A percentile compares a stretch with the other conserved stretches of the same genome.
Conservation (phyloP, 768 basidiomycete species). For the Lentinula aciculospora region DNA sequence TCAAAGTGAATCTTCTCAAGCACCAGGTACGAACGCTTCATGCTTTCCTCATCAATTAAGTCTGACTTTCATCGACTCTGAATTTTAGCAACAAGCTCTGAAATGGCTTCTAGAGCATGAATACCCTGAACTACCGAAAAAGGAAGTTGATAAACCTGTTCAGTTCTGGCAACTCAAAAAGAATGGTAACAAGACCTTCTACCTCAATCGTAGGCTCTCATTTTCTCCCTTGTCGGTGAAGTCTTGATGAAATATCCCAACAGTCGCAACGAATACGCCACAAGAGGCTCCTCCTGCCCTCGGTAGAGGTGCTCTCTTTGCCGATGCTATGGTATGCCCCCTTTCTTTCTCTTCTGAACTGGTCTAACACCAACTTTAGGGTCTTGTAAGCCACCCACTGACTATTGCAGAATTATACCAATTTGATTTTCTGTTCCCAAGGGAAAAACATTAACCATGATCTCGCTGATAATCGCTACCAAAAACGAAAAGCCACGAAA, state of each 20-base stretch:
- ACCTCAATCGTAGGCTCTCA: constrained; percentile 53
- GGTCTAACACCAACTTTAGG: background rate
- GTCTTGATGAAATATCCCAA: background rate
- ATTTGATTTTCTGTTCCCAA: constrained; percentile 18
- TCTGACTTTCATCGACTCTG: background rate
- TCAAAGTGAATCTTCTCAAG: constrained; percentile 69
- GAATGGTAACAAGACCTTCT: constrained; percentile 52
- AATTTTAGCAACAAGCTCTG: constrained; percentile 65
- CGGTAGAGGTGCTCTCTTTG: constrained; percentile 82
- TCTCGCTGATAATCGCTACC: constrained; percentile 76
- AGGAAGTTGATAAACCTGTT: constrained; percentile 63
- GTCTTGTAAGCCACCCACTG: background rate
- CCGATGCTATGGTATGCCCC: constrained; percentile 74
- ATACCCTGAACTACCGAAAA: constrained; percentile 68
- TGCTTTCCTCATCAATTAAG: background rate
- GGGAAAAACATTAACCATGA: constrained; percentile 91
- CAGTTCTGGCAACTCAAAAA: constrained; percentile 85
- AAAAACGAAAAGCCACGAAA: constrained; percentile 52
- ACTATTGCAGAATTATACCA: background rate
- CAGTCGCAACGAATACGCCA: constrained; percentile 80
- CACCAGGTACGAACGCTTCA: constrained; percentile 57
- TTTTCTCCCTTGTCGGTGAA: background rate
- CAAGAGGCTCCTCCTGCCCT: constrained; percentile 58
- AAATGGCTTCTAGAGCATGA: constrained; percentile 84
- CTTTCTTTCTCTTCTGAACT: background rate